A percentile compares a stretch with the other conserved stretches of the same genome.
These are phyloP conservation scores for Brassica rapa DNA, from an alignment of 345 rosid species.

Conservation along the genomic window DNA sequence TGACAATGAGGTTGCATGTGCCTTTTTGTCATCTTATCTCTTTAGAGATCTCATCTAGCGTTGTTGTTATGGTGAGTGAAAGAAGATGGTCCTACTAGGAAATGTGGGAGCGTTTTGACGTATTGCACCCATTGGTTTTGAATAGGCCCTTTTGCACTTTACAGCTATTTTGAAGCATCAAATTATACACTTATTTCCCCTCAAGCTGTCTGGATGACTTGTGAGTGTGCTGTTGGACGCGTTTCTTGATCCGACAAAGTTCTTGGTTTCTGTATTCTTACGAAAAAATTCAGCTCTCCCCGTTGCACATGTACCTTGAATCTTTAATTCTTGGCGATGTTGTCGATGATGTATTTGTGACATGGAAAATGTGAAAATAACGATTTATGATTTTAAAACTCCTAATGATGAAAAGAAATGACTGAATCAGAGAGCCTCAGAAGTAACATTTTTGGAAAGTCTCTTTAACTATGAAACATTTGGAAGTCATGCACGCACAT, in stretches of 20 bases:
- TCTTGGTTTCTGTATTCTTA: conserved; percentile 17
- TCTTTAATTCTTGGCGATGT: conserved; percentile 23
- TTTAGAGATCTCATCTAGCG: background rate
- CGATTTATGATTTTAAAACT: background rate
- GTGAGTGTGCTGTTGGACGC: background rate
- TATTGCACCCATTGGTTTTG: background rate
- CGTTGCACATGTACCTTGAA: conserved; percentile 13
- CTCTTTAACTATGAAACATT: conserved; percentile 7
- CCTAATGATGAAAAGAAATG: background rate
- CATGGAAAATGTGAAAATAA: background rate
- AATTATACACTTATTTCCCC: background rate
- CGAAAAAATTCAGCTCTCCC: conserved; percentile 2
- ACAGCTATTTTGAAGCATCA: background rate
- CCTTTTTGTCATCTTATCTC: background rate
- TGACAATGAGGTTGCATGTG: conserved; percentile 30
- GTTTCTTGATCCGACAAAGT: conserved; percentile 31
- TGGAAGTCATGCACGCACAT: conserved; percentile 37
- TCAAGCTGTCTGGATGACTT: background rate
- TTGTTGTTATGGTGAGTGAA: background rate
- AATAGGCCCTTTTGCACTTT: background rate
- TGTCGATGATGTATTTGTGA: background rate
- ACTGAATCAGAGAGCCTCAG: background rate
- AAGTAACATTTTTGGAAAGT: background rate
- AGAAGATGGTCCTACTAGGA: background rate
- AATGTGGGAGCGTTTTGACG: background rate